Base-by-base conservation (phyloP, 1,139 yeast species). In the Magnusiomyces suaveolens region DNA sequence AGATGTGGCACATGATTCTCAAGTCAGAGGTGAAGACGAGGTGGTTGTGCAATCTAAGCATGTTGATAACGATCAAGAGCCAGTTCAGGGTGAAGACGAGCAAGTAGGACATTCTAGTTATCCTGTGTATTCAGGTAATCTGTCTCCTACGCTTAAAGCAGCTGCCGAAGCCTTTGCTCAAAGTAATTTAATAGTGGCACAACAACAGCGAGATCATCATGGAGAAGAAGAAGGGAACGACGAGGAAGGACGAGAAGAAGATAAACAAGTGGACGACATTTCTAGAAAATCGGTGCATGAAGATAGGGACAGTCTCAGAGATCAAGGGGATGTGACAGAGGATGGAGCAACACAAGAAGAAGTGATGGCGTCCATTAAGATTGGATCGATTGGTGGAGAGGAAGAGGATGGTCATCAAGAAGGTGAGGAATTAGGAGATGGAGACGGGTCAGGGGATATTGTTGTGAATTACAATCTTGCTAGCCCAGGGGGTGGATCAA, bases 161-260 rank as follows among this genome's bases (percentile, higher is more conserved):
- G 58, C 58, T 1, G 58, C 58, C 3, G 58, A 55, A 2, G 58
- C 58, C 1, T 56, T 56, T 50, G 58, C 56, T 18, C 54, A 56
- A 39, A 56, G 58, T 26, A 53, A 54, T 32, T 48, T 56, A 44
- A 25, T 48, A 16, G 14, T 44, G 4, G 10, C 44, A 21, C 16
- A 16, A 4, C 47, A 43, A 43, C 32, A 43, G 14, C 47, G 18
- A 43, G 47, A n/a, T n/a, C 14, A 20, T 32, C 20, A 25, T 3
- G 38, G 25, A 10, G 38, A 16, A 46, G 33, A 36, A 12, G 23
- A 18, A 18, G 46, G 20, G 12, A 14, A 16, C 12, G 46, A n/a
- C 14, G 24, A 41, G 3, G 12, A 12, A 23, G 46, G 24, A 12
- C 46, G 20, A 18, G 46, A 41, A 12, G 47, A 23, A 23, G 47